A percentile compares a stretch with the other conserved stretches of the same genome.
Evolutionary conservation across 2,329 filamentous ascomycete genomes (phyloP).

Genomic region (Zelopaecilomyces penicillatus): DNA sequence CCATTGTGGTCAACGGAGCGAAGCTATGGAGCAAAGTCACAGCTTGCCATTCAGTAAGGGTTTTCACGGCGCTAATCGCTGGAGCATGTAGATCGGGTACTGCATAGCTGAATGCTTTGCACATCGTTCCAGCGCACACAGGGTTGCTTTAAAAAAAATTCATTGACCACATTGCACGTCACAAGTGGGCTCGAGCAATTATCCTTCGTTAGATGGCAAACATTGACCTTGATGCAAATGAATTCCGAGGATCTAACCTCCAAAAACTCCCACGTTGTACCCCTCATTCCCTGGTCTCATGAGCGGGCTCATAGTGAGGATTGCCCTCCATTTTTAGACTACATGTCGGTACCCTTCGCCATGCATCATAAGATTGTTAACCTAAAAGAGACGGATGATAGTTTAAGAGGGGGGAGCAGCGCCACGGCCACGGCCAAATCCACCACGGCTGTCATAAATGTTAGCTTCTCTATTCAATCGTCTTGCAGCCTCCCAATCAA

Average conservation of each 20-base stretch:
- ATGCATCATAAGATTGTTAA: conserved; percentile 37
- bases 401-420: conserved; percentile 60
- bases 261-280: conserved; percentile 37
- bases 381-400: conserved; percentile 29
- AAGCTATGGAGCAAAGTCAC: too few relatives aligned
- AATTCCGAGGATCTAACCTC: conserved; percentile 41
- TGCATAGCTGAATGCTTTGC: too few relatives aligned
- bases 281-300: conserved; percentile 31
- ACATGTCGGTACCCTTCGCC: conserved; percentile 37
- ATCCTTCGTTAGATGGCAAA: conserved; percentile 27
- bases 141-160: too few relatives aligned
- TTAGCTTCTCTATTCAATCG: conserved; percentile 1
- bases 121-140: too few relatives aligned
- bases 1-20: too few relatives aligned
- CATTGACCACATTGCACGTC: conserved; percentile 4
- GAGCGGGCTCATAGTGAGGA: conserved; percentile 32
- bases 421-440: conserved; percentile 81
- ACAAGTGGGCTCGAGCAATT: conserved; percentile 22
- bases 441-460: conserved; percentile 58
- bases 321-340: conserved; percentile 36
- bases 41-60: too few relatives aligned
- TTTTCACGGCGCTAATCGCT: too few relatives aligned
- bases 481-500: too few relatives aligned
- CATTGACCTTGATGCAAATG: conserved; percentile 39
- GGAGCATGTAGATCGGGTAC: too few relatives aligned